Evolutionary conservation across 23 red algal genomes (phyloP).

Genomic region (Gracilaria domingensis): DNA sequence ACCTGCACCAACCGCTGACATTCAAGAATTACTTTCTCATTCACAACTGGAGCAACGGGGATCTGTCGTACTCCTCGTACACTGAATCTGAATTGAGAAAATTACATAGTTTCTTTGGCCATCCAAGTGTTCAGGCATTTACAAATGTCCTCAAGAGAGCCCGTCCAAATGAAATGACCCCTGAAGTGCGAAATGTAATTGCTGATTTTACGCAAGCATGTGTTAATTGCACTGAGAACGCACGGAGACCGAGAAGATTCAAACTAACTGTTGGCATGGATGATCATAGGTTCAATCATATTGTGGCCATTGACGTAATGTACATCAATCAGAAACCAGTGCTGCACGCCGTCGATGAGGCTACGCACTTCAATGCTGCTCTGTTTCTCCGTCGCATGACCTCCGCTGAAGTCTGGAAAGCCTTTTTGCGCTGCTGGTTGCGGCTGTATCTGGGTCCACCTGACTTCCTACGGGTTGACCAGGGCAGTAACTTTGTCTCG

Average conservation of each 20-base stretch:
- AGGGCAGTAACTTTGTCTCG: too few species aligned
- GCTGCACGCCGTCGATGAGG: conserved; percentile 37
- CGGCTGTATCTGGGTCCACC: too few species aligned
- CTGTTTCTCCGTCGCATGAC: conserved; percentile 7
- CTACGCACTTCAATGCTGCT: too few species aligned
- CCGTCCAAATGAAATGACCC: not conserved
- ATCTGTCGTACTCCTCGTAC: conserved; percentile 18
- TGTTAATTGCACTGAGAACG: not conserved
- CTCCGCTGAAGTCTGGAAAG: conserved; percentile 3
- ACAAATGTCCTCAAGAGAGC: too few species aligned
- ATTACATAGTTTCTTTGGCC: conserved; percentile 42
- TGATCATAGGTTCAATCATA: conserved; percentile 39
- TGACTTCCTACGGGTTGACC: too few species aligned
- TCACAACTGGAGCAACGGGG: conserved; percentile 6
- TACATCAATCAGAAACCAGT: not conserved
- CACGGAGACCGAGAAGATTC: not conserved
- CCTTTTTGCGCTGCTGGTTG: not conserved
- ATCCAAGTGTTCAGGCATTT: conserved; percentile 28
- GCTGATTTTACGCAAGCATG: not conserved
- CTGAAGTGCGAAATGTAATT: not conserved
- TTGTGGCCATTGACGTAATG: conserved; percentile 40
- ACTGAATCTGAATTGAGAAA: conserved; percentile 50
- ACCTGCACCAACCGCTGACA: not conserved
- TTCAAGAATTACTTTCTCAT: conserved; percentile 47
- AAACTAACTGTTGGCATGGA: too few species aligned